A percentile compares a stretch with the other conserved stretches of the same genome.
These are phyloP conservation scores for Ophiosphaerella korrae DNA, from an alignment of 2,329 filamentous ascomycete genomes.

Conservation along the genomic window DNA sequence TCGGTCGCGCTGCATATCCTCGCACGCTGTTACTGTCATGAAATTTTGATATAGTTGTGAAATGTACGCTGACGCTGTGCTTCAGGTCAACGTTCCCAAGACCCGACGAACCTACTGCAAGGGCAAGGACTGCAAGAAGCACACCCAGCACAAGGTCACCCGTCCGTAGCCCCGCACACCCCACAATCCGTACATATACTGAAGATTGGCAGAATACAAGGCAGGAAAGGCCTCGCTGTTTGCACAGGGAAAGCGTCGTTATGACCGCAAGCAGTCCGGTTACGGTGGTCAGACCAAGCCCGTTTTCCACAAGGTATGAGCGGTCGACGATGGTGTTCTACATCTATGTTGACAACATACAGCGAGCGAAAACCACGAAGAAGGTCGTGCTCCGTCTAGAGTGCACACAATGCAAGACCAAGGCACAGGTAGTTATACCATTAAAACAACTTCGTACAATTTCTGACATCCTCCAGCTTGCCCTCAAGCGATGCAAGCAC, in stretches of 20 bases:
- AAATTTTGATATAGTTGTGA: not conserved
- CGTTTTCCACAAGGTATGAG: conserved; percentile 82
- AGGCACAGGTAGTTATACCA: conserved; percentile 35
- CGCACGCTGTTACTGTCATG: not conserved
- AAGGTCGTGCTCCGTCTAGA: conserved; percentile 99
- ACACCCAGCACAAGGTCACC: conserved; percentile 42
- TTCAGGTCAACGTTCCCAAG: conserved; percentile 96
- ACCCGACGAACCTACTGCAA: conserved; percentile 98
- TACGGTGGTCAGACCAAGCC: conserved; percentile 99
- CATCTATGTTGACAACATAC: conserved; percentile 18
- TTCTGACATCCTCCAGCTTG: conserved; percentile 72
- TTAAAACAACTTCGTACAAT: not conserved
- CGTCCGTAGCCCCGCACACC: conserved; percentile 35
- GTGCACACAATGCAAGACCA: conserved; percentile 86
- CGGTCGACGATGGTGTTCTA: not conserved
- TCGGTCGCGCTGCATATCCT: conserved; percentile 11
- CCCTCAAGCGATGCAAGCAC: conserved; percentile 99
- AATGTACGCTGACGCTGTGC: conserved; percentile 21
- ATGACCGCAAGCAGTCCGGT: conserved; percentile 88
- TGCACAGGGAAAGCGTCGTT: conserved; percentile 99
- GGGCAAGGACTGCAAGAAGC: conserved; percentile 83
- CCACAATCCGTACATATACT: conserved; percentile 22
- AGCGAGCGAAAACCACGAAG: conserved; percentile 99
- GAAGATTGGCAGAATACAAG: conserved; percentile 72
- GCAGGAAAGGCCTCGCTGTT: conserved; percentile 94